Conservation (phyloP, 2,329 filamentous ascomycete species). For the Xylariaceae sp. region DNA sequence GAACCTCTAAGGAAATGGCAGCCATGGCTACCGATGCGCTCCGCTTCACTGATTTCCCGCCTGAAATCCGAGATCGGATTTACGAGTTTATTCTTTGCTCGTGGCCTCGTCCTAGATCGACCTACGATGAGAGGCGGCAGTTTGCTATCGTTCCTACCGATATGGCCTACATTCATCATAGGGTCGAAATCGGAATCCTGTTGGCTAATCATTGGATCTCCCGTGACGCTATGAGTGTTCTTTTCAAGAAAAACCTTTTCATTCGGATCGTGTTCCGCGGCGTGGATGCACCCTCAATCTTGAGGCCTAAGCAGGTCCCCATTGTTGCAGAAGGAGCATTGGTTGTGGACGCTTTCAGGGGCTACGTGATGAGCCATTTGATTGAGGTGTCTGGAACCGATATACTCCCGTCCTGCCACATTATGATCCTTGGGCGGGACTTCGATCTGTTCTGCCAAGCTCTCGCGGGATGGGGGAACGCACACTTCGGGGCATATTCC, state of each 20-base stretch:
- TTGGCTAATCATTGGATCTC: background rate
- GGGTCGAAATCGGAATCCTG: background rate
- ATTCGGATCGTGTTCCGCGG: background rate
- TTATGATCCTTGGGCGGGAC: background rate
- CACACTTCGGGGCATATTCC: background rate
- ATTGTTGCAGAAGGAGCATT: background rate
- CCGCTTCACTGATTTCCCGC: background rate
- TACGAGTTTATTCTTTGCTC: background rate
- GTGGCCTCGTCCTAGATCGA: background rate
- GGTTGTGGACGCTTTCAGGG: background rate
- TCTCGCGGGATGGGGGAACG: background rate
- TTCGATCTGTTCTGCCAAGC: slow-evolving; percentile 1
- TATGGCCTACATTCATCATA: background rate
- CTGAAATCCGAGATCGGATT: background rate
- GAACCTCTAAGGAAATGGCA: background rate
- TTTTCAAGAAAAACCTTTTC: background rate
- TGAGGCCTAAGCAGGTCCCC: background rate
- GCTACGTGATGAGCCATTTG: background rate
- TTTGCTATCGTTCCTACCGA: background rate
- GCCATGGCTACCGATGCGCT: background rate
- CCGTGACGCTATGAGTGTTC: background rate
- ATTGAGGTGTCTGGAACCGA: background rate
- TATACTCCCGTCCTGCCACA: background rate
- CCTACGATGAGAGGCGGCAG: background rate
- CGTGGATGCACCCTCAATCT: background rate